Evolutionary conservation across 2,329 filamentous ascomycete genomes (phyloP), one percentile per base, ranked within the genome.

Genomic region (Talaromyces sp.): DNA sequence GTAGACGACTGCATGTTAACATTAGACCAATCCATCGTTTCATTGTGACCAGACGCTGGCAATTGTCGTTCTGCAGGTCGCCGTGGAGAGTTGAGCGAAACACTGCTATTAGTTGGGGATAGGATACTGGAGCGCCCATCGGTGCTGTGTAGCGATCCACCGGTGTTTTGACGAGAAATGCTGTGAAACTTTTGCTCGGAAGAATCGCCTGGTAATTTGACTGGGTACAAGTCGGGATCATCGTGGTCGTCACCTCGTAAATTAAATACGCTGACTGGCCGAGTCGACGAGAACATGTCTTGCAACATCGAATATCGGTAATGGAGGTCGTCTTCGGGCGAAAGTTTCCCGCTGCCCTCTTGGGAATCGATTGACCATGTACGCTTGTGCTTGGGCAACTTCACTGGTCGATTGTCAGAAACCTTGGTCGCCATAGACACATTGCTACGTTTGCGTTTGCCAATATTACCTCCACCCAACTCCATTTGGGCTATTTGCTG

Each of bases 331-430:
- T 80, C 78, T 64, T 79, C 77, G 49, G 73, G 55, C 13, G 70
- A 70, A 32, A 73, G 59, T 52, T 73, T 79, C 68, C 66, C 75
- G 38, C 75, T 77, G 32, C 78, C 78, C 55, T 73, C 70, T 31
- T 77, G 72, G 6, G 93, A 97, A 26, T 91, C 93, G 83, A 96
- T 91, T 10, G 93, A 97, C 92, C 93, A 97, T 0, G 92, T 96
- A 62, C 93, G 83, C 76, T 96, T 96, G 77, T 97, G 92, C 75
- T 96, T 96, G 26, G 86, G 84, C 0, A 90, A 85, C 73, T 96
- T 96, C n/a, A 89, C 89, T 2, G 89, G 87, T 59, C 90, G 81
- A 57, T 72, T 87, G 66, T 64, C 81, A 75, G 65, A 66, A 54
- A 26, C 49, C 58, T 76, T 75, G 26, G 71, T 61, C 19, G 80